A percentile compares a stretch with the other conserved stretches of the same genome.
These are phyloP conservation scores for Musa acuminata DNA, from an alignment of 176 grass and related monocot genomes.

Conservation along the genomic window DNA sequence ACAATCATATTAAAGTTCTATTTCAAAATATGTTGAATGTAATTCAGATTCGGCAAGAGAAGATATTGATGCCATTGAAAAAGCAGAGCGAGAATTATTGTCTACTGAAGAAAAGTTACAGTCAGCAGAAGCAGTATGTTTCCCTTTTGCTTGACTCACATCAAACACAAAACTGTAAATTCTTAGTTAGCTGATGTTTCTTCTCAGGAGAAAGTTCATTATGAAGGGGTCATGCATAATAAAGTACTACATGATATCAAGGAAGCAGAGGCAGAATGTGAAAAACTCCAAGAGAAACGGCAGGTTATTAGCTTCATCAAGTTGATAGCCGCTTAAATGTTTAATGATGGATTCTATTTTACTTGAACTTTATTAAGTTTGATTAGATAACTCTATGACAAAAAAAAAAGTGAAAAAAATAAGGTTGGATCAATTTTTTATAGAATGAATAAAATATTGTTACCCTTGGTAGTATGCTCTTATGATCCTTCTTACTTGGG, in stretches of 20 bases:
- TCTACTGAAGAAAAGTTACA: constrained; percentile 44
- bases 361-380: too few species aligned
- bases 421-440: too few species aligned
- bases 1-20: background rate
- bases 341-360: too few species aligned
- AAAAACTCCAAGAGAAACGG: constrained; percentile 47
- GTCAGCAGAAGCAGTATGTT: constrained; percentile 46
- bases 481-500: too few species aligned
- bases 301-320: constrained; percentile 35
- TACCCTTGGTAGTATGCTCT: too few species aligned
- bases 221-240: constrained; percentile 62
- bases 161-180: background rate
- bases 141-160: background rate
- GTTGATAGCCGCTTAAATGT: too few species aligned
- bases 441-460: too few species aligned
- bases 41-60: constrained; percentile 42
- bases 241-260: constrained; percentile 72
- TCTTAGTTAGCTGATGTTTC: background rate
- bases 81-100: constrained; percentile 44
- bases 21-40: background rate
- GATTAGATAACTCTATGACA: too few species aligned
- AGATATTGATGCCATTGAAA: constrained; percentile 34
- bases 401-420: too few species aligned
- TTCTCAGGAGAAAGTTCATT: constrained; percentile 57
- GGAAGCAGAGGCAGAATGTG: constrained; percentile 48